A percentile compares a stretch with the other conserved stretches of the same genome.
Conservation (phyloP, 1,139 yeast species). For the Yarrowia galli region DNA sequence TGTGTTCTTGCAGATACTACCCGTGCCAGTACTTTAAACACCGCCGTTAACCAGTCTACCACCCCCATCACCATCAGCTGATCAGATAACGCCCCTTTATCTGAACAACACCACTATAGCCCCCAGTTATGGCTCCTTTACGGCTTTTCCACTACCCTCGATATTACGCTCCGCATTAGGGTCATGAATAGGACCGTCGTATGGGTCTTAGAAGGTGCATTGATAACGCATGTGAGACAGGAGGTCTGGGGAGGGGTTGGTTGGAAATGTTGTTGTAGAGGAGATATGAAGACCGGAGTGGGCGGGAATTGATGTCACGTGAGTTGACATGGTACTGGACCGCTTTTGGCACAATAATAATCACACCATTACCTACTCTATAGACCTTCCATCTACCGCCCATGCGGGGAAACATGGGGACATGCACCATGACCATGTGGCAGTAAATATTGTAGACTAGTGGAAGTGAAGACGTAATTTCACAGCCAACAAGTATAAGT, state of each 20-base stretch:
- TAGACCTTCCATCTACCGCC: too few species aligned
- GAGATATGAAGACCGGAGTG: too few species aligned
- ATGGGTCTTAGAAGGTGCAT: slow-evolving; percentile 2
- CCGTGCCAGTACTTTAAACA: too few species aligned
- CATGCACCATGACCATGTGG: background rate
- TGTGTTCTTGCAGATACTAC: too few species aligned
- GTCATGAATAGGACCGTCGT: background rate
- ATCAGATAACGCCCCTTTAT: background rate
- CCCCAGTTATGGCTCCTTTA: background rate
- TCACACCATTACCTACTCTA: too few species aligned
- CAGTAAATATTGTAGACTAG: background rate
- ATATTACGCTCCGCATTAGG: slow-evolving; percentile 6
- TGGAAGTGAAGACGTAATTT: background rate
- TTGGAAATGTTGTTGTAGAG: background rate
- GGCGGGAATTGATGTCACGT: too few species aligned
- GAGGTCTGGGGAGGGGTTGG: background rate
- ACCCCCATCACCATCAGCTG: too few species aligned
- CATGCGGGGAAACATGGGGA: slow-evolving; percentile 11
- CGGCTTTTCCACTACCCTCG: background rate
- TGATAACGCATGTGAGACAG: slow-evolving; percentile 15
- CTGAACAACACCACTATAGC: too few species aligned
- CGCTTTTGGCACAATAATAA: too few species aligned
- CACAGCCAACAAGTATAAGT: too few species aligned
- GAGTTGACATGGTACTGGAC: too few species aligned
- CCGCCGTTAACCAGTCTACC: too few species aligned